phyloP scores from a whole-genome alignment of 192 early-diverging fungal species.

The Dissophora globulifera region DNA sequence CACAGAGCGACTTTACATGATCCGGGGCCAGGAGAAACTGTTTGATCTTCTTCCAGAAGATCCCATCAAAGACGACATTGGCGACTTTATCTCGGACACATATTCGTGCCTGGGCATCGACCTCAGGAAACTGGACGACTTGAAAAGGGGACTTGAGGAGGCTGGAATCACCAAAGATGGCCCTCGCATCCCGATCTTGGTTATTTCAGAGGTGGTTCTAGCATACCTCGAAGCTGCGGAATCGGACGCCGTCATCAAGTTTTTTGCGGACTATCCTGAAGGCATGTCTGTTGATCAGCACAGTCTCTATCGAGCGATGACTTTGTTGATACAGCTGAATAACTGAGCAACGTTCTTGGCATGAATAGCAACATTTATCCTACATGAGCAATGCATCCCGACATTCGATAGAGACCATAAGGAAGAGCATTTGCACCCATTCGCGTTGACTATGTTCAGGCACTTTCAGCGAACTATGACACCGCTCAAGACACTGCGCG shows the following conservation, averaged over 20 bases:
- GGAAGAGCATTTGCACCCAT: constrained; percentile 34
- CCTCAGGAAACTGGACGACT: constrained; percentile 16
- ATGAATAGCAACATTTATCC: constrained; percentile 42
- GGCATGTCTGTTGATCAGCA: constrained; percentile 13
- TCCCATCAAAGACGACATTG: constrained; percentile 32
- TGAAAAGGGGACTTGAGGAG: constrained; percentile 14
- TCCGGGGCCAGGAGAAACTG: constrained; percentile 27
- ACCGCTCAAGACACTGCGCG: constrained; percentile 32
- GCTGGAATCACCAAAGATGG: constrained; percentile 8
- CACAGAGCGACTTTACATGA: constrained; percentile 41
- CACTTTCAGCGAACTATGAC: constrained; percentile 50
- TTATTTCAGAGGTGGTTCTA: constrained; percentile 42
- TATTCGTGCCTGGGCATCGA: constrained; percentile 48
- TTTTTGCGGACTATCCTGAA: constrained; percentile 33
- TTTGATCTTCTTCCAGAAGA: constrained; percentile 27
- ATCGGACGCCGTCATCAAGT: constrained; percentile 35
- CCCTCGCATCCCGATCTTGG: constrained; percentile 20
- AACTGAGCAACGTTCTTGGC: too few species aligned
- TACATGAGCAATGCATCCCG: constrained; percentile 51
- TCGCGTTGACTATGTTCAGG: constrained; percentile 38
- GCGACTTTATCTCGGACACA: constrained; percentile 27
- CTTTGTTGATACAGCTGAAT: too few species aligned
- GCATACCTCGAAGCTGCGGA: constrained; percentile 41
- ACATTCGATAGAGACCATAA: constrained; percentile 23
- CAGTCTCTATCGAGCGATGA: too few species aligned